Conservation (phyloP, 2,329 filamentous ascomycete genomes). For the Fusarium multiceps region DNA sequence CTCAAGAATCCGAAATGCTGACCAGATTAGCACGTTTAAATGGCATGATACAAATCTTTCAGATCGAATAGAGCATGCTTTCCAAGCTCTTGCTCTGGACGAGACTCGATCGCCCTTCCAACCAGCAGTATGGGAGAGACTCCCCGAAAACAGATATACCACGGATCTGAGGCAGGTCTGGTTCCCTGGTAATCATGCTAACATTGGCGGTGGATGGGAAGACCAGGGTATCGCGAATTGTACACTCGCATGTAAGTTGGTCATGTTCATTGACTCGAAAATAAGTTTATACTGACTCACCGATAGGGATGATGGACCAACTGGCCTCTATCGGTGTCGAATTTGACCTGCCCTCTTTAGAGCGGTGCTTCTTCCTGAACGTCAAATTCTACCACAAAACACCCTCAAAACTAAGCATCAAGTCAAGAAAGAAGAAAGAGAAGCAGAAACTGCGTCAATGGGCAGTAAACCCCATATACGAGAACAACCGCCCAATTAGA, state of each 20-base stretch:
- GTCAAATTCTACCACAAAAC: slow-evolving; percentile 48
- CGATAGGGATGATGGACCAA: slow-evolving; percentile 67
- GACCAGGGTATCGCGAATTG: slow-evolving; percentile 60
- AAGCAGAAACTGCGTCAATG: slow-evolving; percentile 46
- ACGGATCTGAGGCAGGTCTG: slow-evolving; percentile 65
- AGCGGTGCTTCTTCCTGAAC: slow-evolving; percentile 54
- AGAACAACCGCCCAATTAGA: slow-evolving; percentile 59
- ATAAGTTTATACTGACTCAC: background rate
- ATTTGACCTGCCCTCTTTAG: slow-evolving; percentile 57
- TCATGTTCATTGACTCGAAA: background rate
- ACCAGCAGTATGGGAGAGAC: slow-evolving; percentile 66
- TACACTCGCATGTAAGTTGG: slow-evolving; percentile 53
- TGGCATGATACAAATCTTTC: slow-evolving; percentile 67
- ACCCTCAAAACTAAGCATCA: slow-evolving; percentile 13
- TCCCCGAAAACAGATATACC: slow-evolving; percentile 50
- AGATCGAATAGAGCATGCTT: slow-evolving; percentile 65
- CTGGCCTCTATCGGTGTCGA: slow-evolving; percentile 63
- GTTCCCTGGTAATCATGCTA: slow-evolving; percentile 78
- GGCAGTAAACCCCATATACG: slow-evolving; percentile 62
- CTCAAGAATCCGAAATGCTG: slow-evolving; percentile 36
- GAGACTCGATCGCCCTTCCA: slow-evolving; percentile 65
- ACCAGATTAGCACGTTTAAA: slow-evolving; percentile 55
- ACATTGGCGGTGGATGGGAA: slow-evolving; percentile 75
- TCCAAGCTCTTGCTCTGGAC: slow-evolving; percentile 69
- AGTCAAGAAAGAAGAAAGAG: slow-evolving; percentile 33